These are phyloP conservation scores for Microsporum ferrugineum DNA, from an alignment of 2,329 filamentous ascomycete species.

Conservation along the genomic window DNA sequence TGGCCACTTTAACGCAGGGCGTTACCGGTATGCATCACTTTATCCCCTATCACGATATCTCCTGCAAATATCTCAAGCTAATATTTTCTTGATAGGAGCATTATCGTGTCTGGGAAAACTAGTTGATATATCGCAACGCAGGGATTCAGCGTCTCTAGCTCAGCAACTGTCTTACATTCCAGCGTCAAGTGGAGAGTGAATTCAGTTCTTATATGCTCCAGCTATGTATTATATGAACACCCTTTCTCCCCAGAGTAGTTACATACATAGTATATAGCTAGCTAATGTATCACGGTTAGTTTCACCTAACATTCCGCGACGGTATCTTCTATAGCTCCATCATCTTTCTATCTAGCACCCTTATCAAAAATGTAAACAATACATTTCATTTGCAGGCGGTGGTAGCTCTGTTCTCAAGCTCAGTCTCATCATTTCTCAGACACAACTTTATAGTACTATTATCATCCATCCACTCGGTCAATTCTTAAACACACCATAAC, in stretches of 20 bases:
- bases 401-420: too few relatives aligned
- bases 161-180: not conserved
- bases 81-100: slow-evolving; percentile 17
- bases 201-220: not conserved
- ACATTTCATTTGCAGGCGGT: too few relatives aligned
- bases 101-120: slow-evolving; percentile 17
- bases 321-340: too few relatives aligned
- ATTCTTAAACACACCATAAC: too few relatives aligned
- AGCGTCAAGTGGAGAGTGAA: not conserved
- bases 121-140: slow-evolving; percentile 11
- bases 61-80: not conserved
- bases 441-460: too few relatives aligned
- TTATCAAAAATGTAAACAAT: too few relatives aligned
- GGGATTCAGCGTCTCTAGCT: not conserved
- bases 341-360: too few relatives aligned
- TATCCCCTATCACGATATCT: not conserved
- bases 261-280: too few relatives aligned
- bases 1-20: slow-evolving; percentile 75
- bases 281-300: too few relatives aligned
- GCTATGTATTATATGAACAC: not conserved
- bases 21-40: slow-evolving; percentile 58
- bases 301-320: too few relatives aligned
- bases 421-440: too few relatives aligned
- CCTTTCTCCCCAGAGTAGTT: not conserved
- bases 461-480: too few relatives aligned